Base-by-base conservation (phyloP, 129 eudicot species). In the Pittosporum tobira region DNA sequence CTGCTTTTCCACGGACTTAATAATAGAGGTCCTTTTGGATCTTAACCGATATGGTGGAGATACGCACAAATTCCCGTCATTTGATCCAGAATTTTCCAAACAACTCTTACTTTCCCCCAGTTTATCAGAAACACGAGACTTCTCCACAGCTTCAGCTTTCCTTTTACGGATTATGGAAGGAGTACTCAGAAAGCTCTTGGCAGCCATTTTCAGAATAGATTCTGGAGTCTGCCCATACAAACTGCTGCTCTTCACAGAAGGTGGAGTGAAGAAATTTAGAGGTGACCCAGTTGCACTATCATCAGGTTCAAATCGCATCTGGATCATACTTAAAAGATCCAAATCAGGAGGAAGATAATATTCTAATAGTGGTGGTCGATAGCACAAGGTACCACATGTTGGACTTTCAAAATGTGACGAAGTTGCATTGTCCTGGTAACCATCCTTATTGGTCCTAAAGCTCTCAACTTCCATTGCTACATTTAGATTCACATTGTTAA, bases 101-200 rank as follows among this genome's bases (percentile, higher is more conserved):
- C 52, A 57, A 66, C 31, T 48, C 12, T 59, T 65, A 7, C 51
- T 58, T 59, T 51, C 43, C 26, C 62, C 70, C 50, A 40, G 51
- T 47, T 51, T 62, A 63, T 22, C 64, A 18, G 44, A 43, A 37
- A 60, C 19, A 3, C 23, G 22, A 53, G 51, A 48, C 37, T 26
- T 52, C 29, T 64, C 77, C 51, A 50, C 21, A 51, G 43, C 51
- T 20, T 61, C 66, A 2, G 72, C 61, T 67, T 75, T 91, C 75
- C 99, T 83, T 72, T 83, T 91, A 49, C 99, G 72, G 12, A 87
- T 40, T 36, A 91, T 91, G 44, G 99, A 83, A 60, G 99, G 99
- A 10, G 94, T 87, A 62, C 81, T 81, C 2, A 88, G 90, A 68
- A 83, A 91, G 60, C 85, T 91, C 70, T n/a, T 81, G 21, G 99